Conservation (phyloP, 768 basidiomycete genomes). For the Leccinum broughii region DNA sequence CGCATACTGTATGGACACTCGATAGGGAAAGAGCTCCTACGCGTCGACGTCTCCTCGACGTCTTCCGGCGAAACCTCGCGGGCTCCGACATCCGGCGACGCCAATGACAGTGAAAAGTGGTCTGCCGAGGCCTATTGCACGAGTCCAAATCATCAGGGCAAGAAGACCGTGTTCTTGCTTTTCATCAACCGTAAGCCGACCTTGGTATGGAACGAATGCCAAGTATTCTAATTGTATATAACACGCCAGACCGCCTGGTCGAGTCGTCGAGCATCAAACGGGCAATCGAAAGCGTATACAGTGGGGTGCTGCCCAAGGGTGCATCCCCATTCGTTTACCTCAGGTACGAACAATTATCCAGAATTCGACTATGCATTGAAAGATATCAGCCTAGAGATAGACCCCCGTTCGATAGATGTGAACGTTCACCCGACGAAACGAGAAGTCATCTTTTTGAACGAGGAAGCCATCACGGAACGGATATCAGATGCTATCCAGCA, state of each 20-base stretch:
- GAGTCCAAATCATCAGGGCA: slow-evolving; percentile 85
- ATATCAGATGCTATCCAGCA: slow-evolving; percentile 75
- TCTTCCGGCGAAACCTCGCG: slow-evolving; percentile 22
- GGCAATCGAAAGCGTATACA: slow-evolving; percentile 85
- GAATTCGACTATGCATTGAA: neutral
- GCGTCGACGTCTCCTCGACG: slow-evolving; percentile 39
- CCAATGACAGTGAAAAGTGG: slow-evolving; percentile 54
- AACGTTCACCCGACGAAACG: slow-evolving; percentile 98
- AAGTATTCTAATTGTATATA: neutral
- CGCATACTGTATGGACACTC: slow-evolving; percentile 78
- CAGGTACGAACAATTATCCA: slow-evolving; percentile 51
- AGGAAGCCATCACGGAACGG: slow-evolving; percentile 78
- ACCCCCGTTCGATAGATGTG: slow-evolving; percentile 88
- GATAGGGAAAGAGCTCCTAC: slow-evolving; percentile 74
- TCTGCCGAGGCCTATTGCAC: slow-evolving; percentile 75
- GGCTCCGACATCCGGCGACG: slow-evolving; percentile 17
- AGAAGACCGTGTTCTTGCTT: slow-evolving; percentile 80
- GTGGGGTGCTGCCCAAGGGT: slow-evolving; percentile 84
- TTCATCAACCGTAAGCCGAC: slow-evolving; percentile 88
- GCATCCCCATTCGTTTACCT: slow-evolving; percentile 90
- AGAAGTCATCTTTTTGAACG: slow-evolving; percentile 92
- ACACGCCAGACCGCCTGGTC: slow-evolving; percentile 76
- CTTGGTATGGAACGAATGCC: neutral
- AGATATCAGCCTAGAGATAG: slow-evolving; percentile 66
- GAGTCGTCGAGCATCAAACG: slow-evolving; percentile 86